Percentiles rank a stretch among this genome's conserved stretches.
phyloP scores from a whole-genome alignment of 1,284 basidiomycete species.

The Melampsora abietis-canadensis region DNA sequence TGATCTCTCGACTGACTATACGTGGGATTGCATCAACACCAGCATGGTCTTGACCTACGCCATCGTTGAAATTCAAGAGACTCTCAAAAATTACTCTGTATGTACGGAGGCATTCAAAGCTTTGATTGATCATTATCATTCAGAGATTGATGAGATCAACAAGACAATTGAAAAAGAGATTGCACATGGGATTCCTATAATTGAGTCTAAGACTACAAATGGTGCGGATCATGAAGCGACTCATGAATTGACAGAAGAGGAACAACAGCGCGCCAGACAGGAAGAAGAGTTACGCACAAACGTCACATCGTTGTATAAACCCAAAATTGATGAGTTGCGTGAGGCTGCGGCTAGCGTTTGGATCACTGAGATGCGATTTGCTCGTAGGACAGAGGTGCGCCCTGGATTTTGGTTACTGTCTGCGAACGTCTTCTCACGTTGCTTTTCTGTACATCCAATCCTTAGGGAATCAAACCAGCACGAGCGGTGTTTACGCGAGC shows the following conservation, averaged over 20 bases:
- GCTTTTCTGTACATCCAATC: background rate
- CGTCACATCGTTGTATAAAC: slow-evolving; percentile 51
- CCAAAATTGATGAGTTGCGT: slow-evolving; percentile 57
- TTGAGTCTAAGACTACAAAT: slow-evolving; percentile 51
- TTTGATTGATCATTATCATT: slow-evolving; percentile 67
- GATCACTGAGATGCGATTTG: slow-evolving; percentile 89
- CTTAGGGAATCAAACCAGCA: slow-evolving; percentile 68
- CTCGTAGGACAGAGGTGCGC: slow-evolving; percentile 68
- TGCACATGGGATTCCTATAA: slow-evolving; percentile 49
- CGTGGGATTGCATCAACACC: background rate
- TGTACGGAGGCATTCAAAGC: slow-evolving; percentile 58
- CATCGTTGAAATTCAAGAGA: slow-evolving; percentile 40
- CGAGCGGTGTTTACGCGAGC: slow-evolving; percentile 78
- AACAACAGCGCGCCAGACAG: slow-evolving; percentile 50
- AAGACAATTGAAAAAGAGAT: slow-evolving; percentile 57
- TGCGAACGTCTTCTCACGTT: background rate
- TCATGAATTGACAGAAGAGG: slow-evolving; percentile 54
- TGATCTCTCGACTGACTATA: background rate
- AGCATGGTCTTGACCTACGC: slow-evolving; percentile 43
- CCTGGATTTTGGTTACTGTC: background rate
- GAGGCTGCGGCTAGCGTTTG: slow-evolving; percentile 59
- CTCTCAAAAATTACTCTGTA: slow-evolving; percentile 49
- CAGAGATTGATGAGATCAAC: slow-evolving; percentile 70
- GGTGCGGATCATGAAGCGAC: slow-evolving; percentile 53
- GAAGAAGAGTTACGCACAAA: slow-evolving; percentile 54